phyloP scores from a whole-genome alignment of 2,329 filamentous ascomycete genomes.

The Clarireedia hainanense region DNA sequence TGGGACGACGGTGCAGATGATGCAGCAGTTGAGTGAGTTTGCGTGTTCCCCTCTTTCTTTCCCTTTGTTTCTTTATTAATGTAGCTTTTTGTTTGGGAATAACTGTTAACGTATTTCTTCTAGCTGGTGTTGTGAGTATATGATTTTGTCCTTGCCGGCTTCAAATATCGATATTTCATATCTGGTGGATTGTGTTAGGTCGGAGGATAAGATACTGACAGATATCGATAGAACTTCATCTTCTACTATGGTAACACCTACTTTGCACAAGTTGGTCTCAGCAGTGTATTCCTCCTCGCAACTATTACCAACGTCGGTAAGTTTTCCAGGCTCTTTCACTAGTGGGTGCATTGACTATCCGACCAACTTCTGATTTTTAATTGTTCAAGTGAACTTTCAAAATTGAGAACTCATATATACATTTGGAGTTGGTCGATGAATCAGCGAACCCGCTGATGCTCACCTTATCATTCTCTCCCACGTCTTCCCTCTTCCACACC shows the following conservation, averaged over 20 bases:
- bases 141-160: too few relatives aligned
- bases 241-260: conserved; percentile 92
- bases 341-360: too few relatives aligned
- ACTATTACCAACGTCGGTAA: conserved; percentile 51
- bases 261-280: conserved; percentile 64
- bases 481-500: background rate
- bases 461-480: background rate
- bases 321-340: background rate
- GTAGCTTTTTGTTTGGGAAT: too few relatives aligned
- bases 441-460: too few relatives aligned
- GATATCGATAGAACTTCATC: conserved; percentile 59
- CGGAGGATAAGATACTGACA: too few relatives aligned
- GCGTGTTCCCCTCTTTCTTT: conserved; percentile 11
- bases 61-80: too few relatives aligned
- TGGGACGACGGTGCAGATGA: conserved; percentile 71
- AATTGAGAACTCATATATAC: too few relatives aligned
- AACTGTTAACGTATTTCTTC: background rate
- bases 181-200: too few relatives aligned
- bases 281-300: conserved; percentile 73
- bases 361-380: too few relatives aligned
- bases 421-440: too few relatives aligned
- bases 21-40: conserved; percentile 53
- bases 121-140: conserved; percentile 55
- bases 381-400: too few relatives aligned
- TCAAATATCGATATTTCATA: too few relatives aligned